Evolutionary conservation across 2,329 filamentous ascomycete genomes (phyloP).

Genomic region (Penicillium hordei): DNA sequence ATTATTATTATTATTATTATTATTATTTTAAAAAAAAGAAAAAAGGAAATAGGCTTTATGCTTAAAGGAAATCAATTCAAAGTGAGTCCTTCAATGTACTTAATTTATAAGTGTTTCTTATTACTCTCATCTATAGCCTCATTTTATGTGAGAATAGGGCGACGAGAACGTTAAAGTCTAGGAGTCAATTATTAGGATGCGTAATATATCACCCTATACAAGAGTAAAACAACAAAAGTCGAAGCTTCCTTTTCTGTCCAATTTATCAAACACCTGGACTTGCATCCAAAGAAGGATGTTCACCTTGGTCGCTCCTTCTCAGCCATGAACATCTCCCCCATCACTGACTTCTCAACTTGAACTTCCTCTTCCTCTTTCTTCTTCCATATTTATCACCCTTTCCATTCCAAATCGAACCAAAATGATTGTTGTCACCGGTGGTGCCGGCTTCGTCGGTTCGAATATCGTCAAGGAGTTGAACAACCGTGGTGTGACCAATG

Average conservation of each 20-base stretch:
- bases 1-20: no score
- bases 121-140: not conserved
- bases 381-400: no score
- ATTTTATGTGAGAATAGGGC: not conserved
- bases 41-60: no score
- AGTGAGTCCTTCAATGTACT: no score
- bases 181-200: no score
- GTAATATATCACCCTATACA: no score
- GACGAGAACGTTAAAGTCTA: not conserved
- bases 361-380: not conserved
- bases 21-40: no score
- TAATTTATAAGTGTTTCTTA: not conserved
- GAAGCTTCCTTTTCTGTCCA: not conserved
- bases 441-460: slow-evolving; percentile 2
- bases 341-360: not conserved
- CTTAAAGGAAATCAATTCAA: not conserved
- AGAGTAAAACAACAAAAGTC: no score
- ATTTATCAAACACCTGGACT: not conserved
- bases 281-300: not conserved
- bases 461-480: slow-evolving; percentile 8
- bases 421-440: slow-evolving; percentile 7
- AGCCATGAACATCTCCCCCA: no score
- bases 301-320: not conserved
- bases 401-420: not conserved
- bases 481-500: not conserved